A percentile compares a stretch with the other conserved stretches of the same genome.
phyloP scores from a whole-genome alignment of 768 basidiomycete genomes.

The Rhizopogon roseolus region DNA sequence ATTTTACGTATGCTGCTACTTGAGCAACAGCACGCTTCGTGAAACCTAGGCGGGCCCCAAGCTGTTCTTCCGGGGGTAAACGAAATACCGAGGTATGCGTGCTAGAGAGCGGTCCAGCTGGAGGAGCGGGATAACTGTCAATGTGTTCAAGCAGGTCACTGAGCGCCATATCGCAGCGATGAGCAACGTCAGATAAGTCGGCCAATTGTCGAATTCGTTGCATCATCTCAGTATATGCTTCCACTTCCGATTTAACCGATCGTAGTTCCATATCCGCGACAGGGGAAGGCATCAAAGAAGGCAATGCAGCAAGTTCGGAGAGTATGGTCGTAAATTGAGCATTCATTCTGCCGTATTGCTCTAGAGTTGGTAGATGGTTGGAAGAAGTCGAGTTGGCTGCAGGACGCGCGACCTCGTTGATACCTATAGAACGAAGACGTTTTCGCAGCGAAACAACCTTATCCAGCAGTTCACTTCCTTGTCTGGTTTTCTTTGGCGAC shows the following conservation, averaged over 20 bases:
- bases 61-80: constrained; percentile 61
- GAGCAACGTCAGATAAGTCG: constrained; percentile 43
- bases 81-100: constrained; percentile 36
- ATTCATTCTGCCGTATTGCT: constrained; percentile 44
- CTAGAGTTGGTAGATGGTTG: constrained; percentile 46
- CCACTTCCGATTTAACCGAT: constrained; percentile 57
- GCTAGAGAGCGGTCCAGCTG: constrained; percentile 47
- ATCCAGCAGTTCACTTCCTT: constrained; percentile 41
- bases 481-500: constrained; percentile 29
- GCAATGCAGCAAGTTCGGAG: constrained; percentile 43
- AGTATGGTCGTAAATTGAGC: constrained; percentile 40
- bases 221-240: constrained; percentile 43
- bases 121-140: constrained; percentile 73
- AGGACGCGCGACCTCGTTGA: constrained; percentile 51
- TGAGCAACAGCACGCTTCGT: constrained; percentile 48
- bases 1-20: constrained; percentile 36
- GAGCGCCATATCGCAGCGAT: constrained; percentile 64
- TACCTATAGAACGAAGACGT: constrained; percentile 54
- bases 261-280: constrained; percentile 53
- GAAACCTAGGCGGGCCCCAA: constrained; percentile 58
- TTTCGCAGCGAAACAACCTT: constrained; percentile 53
- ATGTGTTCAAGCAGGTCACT: constrained; percentile 85
- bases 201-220: constrained; percentile 50
- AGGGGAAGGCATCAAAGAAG: constrained; percentile 34
- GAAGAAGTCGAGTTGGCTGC: constrained; percentile 25